Evolutionary conservation across 1,139 yeast genomes (phyloP), one percentile per base, ranked within the genome.

Genomic region (Tardiomyces digboiensis): DNA sequence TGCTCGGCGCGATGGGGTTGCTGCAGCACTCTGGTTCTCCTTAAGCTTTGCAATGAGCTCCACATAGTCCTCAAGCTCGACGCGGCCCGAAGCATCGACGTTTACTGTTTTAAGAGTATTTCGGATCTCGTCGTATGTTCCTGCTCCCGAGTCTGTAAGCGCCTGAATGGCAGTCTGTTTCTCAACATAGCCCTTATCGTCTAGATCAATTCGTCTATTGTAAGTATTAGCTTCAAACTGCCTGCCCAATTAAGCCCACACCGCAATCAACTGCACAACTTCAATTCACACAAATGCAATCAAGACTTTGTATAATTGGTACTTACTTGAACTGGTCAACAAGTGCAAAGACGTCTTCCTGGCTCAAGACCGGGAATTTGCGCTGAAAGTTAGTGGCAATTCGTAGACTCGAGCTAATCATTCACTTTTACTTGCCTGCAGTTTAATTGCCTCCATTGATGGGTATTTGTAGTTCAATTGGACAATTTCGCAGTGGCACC

Each of bases 51-150:
- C 56, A 36, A 65, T 52, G 58, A 91, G 75, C 61, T 87, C 96
- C 37, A 91, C 97, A 60, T 80, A 93, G 62, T 91, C 99, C 48
- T 93, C 99, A 59, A 91, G 70, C 63, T 93, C 99, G 45, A 91
- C 97, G 58, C 86, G 88, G 18, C 98, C 99, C 10, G 95, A 83
- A 7, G 98, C 95, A 66, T 91, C 99, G 39, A 91, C 95, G 55
- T 84, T 83, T 42, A 88, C 97, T 40, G 74, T 76, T 60, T 89
- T 91, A 61, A 91, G 75, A 1, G 97, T 85, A 62, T 88, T 95
- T 69, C 99, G 82, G 36, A 95, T 91, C 52, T 84, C 85, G 64
- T 91, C 98, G 60, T 91, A 91, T 37, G 88, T 66, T 44, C 85
- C 91, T 42, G 76, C 76, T 19, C 97, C 97, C 37, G 78, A 67